Evolutionary conservation across 768 basidiomycete species (phyloP), one percentile per base, ranked within the genome.

Genomic region (Amyloporia xantha): DNA sequence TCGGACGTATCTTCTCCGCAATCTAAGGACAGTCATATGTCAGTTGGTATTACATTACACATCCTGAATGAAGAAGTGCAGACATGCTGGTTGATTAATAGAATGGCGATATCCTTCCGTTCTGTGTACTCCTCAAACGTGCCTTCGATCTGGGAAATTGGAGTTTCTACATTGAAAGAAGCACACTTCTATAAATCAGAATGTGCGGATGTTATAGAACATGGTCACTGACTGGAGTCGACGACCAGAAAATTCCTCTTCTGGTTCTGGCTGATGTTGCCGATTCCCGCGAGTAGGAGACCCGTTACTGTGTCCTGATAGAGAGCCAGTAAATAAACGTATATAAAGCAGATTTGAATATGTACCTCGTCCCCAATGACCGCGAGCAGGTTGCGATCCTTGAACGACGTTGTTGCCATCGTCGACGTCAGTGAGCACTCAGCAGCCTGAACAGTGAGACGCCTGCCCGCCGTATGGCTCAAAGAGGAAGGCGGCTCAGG

Each of bases 161-260:
- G 86, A 2, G 96, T 99, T 68, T 95, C 95, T 97, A 55, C 13
- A 13, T 33, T 7, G 30, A 15, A 15, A 33, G 30, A 15, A 33
- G 30, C 30, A 7, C 23, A 41, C 44, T 12, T 37, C 1, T 25
- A 33, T 45, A 21, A 25, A 26, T 38, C 5, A 53, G 10, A 47
- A 43, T 23, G 27, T 44, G n/a, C 19, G 37, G 21, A 30, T 20
- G 44, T 4, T 13, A 33, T 15, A 21, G 26, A 30, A 15, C 25
- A n/a, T n/a, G n/a, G n/a, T 44, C n/a, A 72, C 86, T 54, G 61
- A 97, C 96, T 99, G 9, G 84, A 63, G 59, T 97, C 95, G 33
- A 97, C 96, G 26, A 97, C 82, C 40, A 98, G 73, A 66, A 99
- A 98, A 72, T 97, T 99, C 85, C 96, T 96, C 76, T 87, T 90